Base-by-base conservation (phyloP, 2,329 filamentous ascomycete species). In the Knufia petricola region DNA sequence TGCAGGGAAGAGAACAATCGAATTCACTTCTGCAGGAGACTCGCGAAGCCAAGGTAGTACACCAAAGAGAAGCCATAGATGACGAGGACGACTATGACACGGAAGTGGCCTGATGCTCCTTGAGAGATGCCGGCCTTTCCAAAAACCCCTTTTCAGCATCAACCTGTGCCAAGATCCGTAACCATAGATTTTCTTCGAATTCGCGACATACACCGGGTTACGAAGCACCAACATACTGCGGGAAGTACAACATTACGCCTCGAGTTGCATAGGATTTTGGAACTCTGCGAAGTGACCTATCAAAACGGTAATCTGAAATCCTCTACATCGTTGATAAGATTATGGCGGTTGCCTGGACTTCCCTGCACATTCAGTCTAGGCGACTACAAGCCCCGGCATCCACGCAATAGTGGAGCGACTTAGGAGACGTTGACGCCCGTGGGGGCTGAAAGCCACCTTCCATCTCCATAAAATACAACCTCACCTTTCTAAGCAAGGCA, bases 1-100 rank as follows among this genome's bases (percentile, higher is more conserved):
- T 24, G 39, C 55, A 1, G 58, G 56, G 6, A 60, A 56, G 37
- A 46, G 58, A 39, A 53, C 44, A 4, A 58, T 60, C 37, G 54
- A 60, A 36, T 60, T 60, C 52, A 50, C 49, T 10, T 49, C 55
- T 17, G 50, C 36, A 37, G 21, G 37, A 40, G 8, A 19, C 6
- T 13, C 32, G 7, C 32, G 15, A n/a, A 7, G 32, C 13, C 13
- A 6, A 17, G 6, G 15, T 4, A 36, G 7, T 7, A 36, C 32
- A n/a, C 32, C 13, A 28, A 28, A 28, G 26, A 6, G 12, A 28
- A 6, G 12, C 12, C 26, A 12, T 6, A 28, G 12, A 28, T 28
- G 12, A 28, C 26, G 12, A 12, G 6, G 12, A 6, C 6, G 26
- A 28, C 26, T 12, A 28, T 12, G 12, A 12, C 12, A 28, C 26